Conservation (phyloP, 1,139 yeast genomes). For the Debaryomyces udenii region DNA sequence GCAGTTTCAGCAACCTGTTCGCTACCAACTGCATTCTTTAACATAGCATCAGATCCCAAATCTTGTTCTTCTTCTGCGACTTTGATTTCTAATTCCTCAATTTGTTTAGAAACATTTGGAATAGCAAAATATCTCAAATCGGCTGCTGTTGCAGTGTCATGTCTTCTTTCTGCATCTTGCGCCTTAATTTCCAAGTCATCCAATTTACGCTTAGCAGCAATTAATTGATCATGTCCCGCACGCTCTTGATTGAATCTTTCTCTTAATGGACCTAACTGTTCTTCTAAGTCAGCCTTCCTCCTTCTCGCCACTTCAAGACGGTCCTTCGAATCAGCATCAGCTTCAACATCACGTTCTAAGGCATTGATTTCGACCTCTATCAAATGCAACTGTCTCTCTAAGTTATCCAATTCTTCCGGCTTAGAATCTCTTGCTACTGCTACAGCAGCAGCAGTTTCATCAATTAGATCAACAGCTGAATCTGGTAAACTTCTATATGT, state of each 20-base stretch:
- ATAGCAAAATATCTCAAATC: conserved; percentile 96
- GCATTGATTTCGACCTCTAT: conserved; percentile 96
- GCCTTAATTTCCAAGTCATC: conserved; percentile 94
- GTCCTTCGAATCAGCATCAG: conserved; percentile 85
- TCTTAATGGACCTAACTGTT: conserved; percentile 80
- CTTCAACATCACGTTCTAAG: conserved; percentile 90
- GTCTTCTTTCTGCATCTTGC: conserved; percentile 94
- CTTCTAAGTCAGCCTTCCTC: conserved; percentile 82
- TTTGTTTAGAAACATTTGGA: conserved; percentile 83
- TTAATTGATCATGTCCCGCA: conserved; percentile 88
- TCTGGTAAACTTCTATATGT: conserved; percentile 97
- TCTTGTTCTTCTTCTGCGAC: conserved; percentile 72
- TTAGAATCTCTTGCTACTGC: conserved; percentile 98
- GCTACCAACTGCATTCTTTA: conserved; percentile 86
- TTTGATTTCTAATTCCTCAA: conserved; percentile 70
- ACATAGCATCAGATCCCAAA: conserved; percentile 64
- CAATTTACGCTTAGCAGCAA: conserved; percentile 82
- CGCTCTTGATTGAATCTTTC: conserved; percentile 88
- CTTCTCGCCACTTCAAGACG: conserved; percentile 78
- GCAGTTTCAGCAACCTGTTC: conserved; percentile 97
- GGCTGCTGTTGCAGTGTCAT: conserved; percentile 93
- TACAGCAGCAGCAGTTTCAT: conserved; percentile 95
- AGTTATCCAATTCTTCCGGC: conserved; percentile 93
- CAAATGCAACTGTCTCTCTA: conserved; percentile 89
- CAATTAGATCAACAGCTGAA: conserved; percentile 95